Evolutionary conservation across 768 basidiomycete species (phyloP).

Genomic region (Agaricus subrufescens): DNA sequence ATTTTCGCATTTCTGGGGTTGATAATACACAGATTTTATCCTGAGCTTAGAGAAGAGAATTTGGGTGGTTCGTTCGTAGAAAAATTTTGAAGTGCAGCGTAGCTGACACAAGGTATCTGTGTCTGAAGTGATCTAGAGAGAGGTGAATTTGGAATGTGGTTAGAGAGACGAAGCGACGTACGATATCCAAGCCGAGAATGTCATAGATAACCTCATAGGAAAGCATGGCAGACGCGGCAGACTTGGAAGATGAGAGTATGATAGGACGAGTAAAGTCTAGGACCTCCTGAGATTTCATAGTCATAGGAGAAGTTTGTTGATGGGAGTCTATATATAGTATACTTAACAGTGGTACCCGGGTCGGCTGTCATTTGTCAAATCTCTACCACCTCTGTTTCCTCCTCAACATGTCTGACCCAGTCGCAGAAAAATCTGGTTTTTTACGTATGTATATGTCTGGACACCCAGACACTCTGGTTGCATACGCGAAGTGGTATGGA

Average conservation of each 20-base stretch:
- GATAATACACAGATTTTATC: not conserved
- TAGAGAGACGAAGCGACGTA: no score
- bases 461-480: slow-evolving; percentile 81
- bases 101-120: not conserved
- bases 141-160: not conserved
- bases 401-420: slow-evolving; percentile 44
- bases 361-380: not conserved
- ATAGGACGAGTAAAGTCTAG: no score
- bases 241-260: no score
- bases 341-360: no score
- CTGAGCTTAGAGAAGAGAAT: not conserved
- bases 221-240: no score
- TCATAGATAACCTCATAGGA: no score
- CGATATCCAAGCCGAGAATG: no score
- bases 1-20: not conserved
- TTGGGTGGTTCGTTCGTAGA: not conserved
- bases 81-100: not conserved
- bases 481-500: slow-evolving; percentile 76
- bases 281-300: no score
- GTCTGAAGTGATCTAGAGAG: not conserved
- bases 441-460: slow-evolving; percentile 82
- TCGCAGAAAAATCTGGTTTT: slow-evolving; percentile 71
- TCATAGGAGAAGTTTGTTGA: no score
- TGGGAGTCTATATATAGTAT: no score
- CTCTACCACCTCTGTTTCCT: not conserved